Base-by-base conservation (phyloP, 495 filamentous ascomycete species). In the Xylaria nigripes region DNA sequence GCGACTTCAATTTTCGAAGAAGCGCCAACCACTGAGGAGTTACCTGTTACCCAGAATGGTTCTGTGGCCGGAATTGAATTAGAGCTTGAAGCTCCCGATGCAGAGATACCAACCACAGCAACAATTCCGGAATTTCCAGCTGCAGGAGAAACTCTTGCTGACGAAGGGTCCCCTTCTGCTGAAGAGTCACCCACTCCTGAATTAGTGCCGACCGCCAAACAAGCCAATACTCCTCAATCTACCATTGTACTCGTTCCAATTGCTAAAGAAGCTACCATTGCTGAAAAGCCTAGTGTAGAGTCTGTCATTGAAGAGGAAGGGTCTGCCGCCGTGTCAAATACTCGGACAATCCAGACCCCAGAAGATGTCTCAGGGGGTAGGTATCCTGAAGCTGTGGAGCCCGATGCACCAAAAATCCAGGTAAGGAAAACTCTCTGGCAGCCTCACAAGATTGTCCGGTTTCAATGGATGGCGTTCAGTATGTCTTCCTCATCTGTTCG, bases 351-450 rank as follows among this genome's bases (percentile, higher is more conserved):
- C 25, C 48, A 59, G 38, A 23, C 34, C 29, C 30, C 36, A 15
- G 57, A 60, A 23, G 42, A 56, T 44, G 29, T 51, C 29, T 44
- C 43, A 45, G 44, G 48, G 32, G 60, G 59, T 36, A 47, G 56
- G 36, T 30, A 41, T 6, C 41, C 58, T 29, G 58, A 57, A 27
- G 47, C 49, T 23, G 45, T 34, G 29, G 55, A 58, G 50, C 47
- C 49, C 42, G 51, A 55, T 32, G 52, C 38, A 49, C 43, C 45
- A 23, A 56, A 62, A 45, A 56, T 49, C 51, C 54, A 61, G 54
- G 50, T 54, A 57, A 57, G 54, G 48, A 22, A 55, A 50, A 15
- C 50, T 50, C 38, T 47, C 52, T 57, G 48, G 57, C 50, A 60
- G 30, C 57, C 53, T 48, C 40, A 50, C 42, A 57, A 50, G 42